phyloP scores from a whole-genome alignment of 495 filamentous ascomycete genomes.

The Hypoxylon fragiforme region DNA sequence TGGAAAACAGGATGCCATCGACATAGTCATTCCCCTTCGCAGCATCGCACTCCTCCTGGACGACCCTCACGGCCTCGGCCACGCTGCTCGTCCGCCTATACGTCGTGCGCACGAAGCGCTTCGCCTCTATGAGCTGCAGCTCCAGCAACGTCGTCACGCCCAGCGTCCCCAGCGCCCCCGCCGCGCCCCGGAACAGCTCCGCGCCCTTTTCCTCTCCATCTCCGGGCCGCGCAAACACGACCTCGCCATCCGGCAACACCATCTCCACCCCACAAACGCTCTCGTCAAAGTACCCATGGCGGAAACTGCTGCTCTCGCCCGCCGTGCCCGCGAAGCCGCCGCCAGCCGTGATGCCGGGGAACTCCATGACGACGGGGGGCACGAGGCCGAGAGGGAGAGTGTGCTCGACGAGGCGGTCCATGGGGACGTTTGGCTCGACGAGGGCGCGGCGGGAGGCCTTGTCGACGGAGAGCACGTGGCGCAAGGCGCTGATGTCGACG shows the following conservation, averaged over 20 bases:
- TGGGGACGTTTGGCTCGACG: conserved; percentile 68
- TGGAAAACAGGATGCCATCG: conserved; percentile 55
- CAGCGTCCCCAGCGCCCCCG: conserved; percentile 59
- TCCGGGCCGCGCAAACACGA: conserved; percentile 41
- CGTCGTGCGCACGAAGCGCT: conserved; percentile 57
- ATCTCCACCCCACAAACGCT: conserved; percentile 62
- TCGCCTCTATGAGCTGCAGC: conserved; percentile 55
- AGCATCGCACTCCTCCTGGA: conserved; percentile 36
- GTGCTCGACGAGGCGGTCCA: conserved; percentile 61
- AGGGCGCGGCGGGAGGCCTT: conserved; percentile 43
- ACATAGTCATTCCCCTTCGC: conserved; percentile 46
- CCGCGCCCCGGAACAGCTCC: conserved; percentile 60
- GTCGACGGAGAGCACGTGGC: conserved; percentile 48
- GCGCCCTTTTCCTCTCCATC: conserved; percentile 35
- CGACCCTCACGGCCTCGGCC: conserved; percentile 43
- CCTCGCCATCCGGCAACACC: conserved; percentile 58
- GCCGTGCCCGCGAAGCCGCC: conserved; percentile 65
- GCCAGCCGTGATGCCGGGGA: conserved; percentile 67
- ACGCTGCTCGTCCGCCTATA: conserved; percentile 55
- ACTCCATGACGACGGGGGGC: conserved; percentile 62
- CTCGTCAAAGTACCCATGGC: conserved; percentile 61
- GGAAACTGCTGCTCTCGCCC: conserved; percentile 62
- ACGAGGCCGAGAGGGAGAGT: conserved; percentile 58
- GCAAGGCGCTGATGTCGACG: conserved; percentile 49
- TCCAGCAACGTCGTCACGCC: conserved; percentile 61